Evolutionary conservation across 345 rosid genomes (phyloP), one percentile per base, ranked within the genome.

Genomic region (Moringa oleifera): DNA sequence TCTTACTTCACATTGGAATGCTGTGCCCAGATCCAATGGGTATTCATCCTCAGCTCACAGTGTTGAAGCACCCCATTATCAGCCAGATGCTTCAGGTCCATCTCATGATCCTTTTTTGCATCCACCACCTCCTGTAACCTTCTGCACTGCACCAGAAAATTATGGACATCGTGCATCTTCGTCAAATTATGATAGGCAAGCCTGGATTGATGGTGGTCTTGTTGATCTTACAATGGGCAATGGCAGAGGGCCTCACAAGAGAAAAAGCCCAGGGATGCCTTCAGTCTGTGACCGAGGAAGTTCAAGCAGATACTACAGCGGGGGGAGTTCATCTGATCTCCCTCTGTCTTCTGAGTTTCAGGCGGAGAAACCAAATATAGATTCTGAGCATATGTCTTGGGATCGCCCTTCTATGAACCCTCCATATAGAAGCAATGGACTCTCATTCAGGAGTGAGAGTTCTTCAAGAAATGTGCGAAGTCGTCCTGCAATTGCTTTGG

Each of bases 391-490:
- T 33, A 41, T 77, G 72, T 77, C 78, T 57, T 75, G 85, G 89
- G 84, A 87, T 72, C 74, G 23, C 25, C 36, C 64, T 65, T 63
- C 71, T 64, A 68, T 71, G 75, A 65, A 77, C 61, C 79, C 82
- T 31, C 55, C 68, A 57, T 68, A 75, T 51, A 74, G 77, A 67
- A 75, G 81, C 68, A 82, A 80, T 67, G 70, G 69, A 61, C 79
- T 77, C 59, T 70, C 81, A 63, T 62, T 81, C 62, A 77, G 86
- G 74, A 84, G 80, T 56, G 96, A 92, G 71, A 70, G 82, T 71
- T 82, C 92, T 71, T 51, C 70, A 47, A 83, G 98, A 79, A 89
- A 85, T 70, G 90, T 89, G 64, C 79, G 98, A 62, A 92, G 85
- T 60, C 85, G 96, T 62, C 73, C 88, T 57, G 81, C 83, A 25